Evolutionary conservation across 257 asterid species (phyloP), one percentile per base, ranked within the genome.

Genomic region (Thymus mandschuricus): DNA sequence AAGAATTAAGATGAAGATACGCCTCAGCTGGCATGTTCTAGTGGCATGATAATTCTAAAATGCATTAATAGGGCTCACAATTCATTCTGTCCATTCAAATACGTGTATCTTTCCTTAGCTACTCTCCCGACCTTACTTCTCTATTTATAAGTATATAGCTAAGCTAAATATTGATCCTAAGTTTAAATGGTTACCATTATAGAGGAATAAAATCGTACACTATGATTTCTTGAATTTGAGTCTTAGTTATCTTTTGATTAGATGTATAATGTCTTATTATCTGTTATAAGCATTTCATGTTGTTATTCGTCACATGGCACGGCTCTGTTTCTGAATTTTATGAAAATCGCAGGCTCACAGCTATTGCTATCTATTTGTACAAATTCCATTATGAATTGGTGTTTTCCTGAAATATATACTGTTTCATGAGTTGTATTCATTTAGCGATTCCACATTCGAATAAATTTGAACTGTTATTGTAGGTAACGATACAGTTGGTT

Each of bases 401-500:
- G 28, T 29, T 44, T 45, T 10, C 54, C 29, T 10, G 38, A 40
- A 48, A 40, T 44, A 13, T 21, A n/a, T 52, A 15, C n/a, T 46
- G n/a, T 9, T 33, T 52, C 43, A 44, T 31, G 5, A 6, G 56
- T 60, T 44, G 52, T 59, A 35, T 60, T 78, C 30, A 9, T 35
- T 65, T 65, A 31, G 69, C 8, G 31, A 68, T 15, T 71, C 64
- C 65, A 33, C 66, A 38, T 71, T 73, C 56, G 59, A 5, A 75
- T 79, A 50, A 34, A 46, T 60, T 8, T 69, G 28, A 49, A 13
- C 34, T 69, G 62, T 62, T 73, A 38, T 71, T 88, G 66, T 76
- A 95, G 99, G 98, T 77, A 86, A 60, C 1, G 82, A 74, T 74
- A 69, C 79, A 31, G 59, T 69, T 64, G 82, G 79, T 65, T 74